Evolutionary conservation across 495 filamentous ascomycete species (phyloP).

Genomic region (Bathelium albidoporum): DNA sequence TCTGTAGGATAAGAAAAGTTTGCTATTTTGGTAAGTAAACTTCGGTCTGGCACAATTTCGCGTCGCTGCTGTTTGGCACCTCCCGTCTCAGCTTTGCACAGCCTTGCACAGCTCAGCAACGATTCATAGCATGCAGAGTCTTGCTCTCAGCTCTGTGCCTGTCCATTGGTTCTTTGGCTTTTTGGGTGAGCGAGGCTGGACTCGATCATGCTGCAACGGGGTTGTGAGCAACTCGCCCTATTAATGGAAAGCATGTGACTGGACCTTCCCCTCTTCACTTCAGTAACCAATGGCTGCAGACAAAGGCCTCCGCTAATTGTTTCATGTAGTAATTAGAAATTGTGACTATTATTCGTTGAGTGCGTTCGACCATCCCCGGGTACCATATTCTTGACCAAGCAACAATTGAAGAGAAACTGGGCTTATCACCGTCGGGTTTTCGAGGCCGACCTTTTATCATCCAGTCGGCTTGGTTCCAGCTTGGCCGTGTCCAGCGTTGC

Average conservation of each 20-base stretch:
- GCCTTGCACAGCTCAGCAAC: too few species aligned
- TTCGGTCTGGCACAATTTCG: not conserved
- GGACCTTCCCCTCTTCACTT: not conserved
- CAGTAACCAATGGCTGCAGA: not conserved
- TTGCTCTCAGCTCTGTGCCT: too few species aligned
- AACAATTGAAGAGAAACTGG: too few species aligned
- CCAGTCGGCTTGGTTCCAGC: not conserved
- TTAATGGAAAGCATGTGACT: too few species aligned
- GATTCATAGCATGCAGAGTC: too few species aligned
- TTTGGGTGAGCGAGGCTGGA: too few species aligned
- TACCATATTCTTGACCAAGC: too few species aligned
- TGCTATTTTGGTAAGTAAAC: not conserved
- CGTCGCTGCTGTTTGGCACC: not conserved
- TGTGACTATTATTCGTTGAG: not conserved
- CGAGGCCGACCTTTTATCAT: not conserved
- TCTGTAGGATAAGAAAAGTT: conserved; percentile 5
- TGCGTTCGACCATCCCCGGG: too few species aligned
- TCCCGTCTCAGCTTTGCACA: not conserved
- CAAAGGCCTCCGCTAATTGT: not conserved
- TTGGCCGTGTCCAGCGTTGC: too few species aligned
- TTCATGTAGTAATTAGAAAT: not conserved
- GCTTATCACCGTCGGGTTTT: not conserved
- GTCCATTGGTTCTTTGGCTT: too few species aligned
- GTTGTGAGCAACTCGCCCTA: too few species aligned
- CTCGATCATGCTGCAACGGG: too few species aligned